phyloP scores from a whole-genome alignment of 495 filamentous ascomycete species.

The Aspergillus campestris region DNA sequence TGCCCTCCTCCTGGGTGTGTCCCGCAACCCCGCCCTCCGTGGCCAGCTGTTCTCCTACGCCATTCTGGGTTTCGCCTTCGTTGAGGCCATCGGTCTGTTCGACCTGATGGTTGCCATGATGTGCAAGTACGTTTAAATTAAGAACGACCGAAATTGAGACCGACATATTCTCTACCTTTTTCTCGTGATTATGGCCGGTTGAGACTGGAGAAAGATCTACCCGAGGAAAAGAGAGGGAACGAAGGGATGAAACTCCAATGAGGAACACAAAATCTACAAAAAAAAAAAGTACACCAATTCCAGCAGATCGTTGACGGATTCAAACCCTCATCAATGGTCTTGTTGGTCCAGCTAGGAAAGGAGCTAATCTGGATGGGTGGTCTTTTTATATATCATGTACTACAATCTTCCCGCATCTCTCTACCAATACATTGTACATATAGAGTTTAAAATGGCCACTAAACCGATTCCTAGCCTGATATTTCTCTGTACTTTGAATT shows the following conservation, averaged over 20 bases:
- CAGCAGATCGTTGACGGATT: not conserved
- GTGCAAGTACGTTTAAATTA: conserved; percentile 56
- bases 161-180: too few species aligned
- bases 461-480: conserved; percentile 4
- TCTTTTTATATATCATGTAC: conserved; percentile 28
- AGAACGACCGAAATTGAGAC: too few species aligned
- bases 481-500: not conserved
- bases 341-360: conserved; percentile 2
- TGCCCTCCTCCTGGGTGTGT: conserved; percentile 71
- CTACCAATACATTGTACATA: conserved; percentile 34
- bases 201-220: too few species aligned
- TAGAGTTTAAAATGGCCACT: conserved; percentile 35
- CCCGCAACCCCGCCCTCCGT: conserved; percentile 83
- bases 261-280: too few species aligned
- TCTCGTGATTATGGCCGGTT: too few species aligned
- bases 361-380: conserved; percentile 18
- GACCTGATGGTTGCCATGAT: conserved; percentile 89
- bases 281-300: too few species aligned
- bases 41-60: conserved; percentile 89
- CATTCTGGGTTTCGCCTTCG: conserved; percentile 91
- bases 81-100: conserved; percentile 90
- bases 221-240: too few species aligned
- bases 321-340: not conserved
- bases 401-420: conserved; percentile 15
- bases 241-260: too few species aligned